A percentile compares a stretch with the other conserved stretches of the same genome.
These are phyloP conservation scores for Marsdenia floribunda DNA, from an alignment of 257 asterid genomes.

Conservation along the genomic window DNA sequence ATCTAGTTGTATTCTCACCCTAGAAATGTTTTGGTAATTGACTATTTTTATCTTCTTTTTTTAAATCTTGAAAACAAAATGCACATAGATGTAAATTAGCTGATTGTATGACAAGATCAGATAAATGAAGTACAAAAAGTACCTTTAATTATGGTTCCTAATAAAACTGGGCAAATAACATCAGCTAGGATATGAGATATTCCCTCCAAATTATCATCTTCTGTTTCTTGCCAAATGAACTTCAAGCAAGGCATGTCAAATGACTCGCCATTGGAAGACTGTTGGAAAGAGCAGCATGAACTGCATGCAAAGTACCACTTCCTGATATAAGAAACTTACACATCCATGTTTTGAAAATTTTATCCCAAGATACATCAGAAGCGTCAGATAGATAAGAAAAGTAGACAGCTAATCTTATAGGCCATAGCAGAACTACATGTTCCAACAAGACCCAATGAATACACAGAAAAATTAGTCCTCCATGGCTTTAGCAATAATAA, in stretches of 20 bases:
- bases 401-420: background rate
- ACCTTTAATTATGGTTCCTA: constrained; percentile 90
- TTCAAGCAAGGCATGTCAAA: constrained; percentile 65
- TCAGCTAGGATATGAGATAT: constrained; percentile 62
- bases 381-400: background rate
- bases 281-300: constrained; percentile 61
- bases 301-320: constrained; percentile 38
- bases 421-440: background rate
- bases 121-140: constrained; percentile 15
- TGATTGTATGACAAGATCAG: background rate
- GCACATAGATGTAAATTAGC: background rate
- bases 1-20: background rate
- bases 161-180: constrained; percentile 66
- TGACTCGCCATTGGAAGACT: constrained; percentile 44
- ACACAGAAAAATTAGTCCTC: background rate
- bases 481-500: background rate
- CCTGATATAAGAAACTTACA: background rate
- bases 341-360: background rate
- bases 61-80: background rate
- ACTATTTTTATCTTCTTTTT: background rate
- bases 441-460: background rate
- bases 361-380: background rate
- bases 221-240: constrained; percentile 54
- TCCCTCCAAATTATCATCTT: constrained; percentile 45
- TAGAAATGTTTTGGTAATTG: background rate